Evolutionary conservation across 257 asterid species (phyloP).

Genomic region (Primulina tabacum): DNA sequence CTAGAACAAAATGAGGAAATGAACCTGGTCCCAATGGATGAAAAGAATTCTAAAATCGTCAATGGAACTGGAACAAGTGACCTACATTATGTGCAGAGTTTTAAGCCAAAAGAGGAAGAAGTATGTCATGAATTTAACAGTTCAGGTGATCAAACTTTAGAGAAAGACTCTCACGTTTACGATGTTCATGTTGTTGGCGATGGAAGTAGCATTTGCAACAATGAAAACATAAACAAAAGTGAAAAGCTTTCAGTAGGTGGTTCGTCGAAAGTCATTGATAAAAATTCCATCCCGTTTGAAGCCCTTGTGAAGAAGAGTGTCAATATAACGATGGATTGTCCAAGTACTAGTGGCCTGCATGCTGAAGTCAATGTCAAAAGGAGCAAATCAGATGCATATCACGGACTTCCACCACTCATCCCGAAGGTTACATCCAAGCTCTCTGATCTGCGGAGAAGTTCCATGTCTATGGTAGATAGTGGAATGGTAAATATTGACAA

Average conservation of each 20-base stretch:
- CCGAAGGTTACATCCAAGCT: conserved; percentile 31
- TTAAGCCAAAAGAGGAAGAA: conserved; percentile 25
- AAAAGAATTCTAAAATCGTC: conserved; percentile 32
- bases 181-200: conserved; percentile 44
- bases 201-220: conserved; percentile 4
- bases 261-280: conserved; percentile 15
- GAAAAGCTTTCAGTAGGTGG: conserved; percentile 6
- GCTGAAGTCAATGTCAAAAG: conserved; percentile 34
- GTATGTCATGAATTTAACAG: conserved; percentile 10
- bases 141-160: conserved; percentile 15
- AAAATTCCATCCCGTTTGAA: conserved; percentile 27
- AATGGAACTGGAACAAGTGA: conserved; percentile 25
- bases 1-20: conserved; percentile 23
- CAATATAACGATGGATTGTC: conserved; percentile 15
- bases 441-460: conserved; percentile 38
- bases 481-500: conserved; percentile 58
- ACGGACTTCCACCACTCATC: conserved; percentile 58
- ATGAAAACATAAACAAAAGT: conserved; percentile 12
- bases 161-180: conserved; percentile 29
- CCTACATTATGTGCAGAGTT: conserved; percentile 18
- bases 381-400: conserved; percentile 32
- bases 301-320: conserved; percentile 26
- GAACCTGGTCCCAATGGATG: conserved; percentile 19
- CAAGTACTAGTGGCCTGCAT: conserved; percentile 25
- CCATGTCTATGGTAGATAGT: conserved; percentile 45